These are phyloP conservation scores for Pythium guiyangense DNA, from an alignment of 352 stramenopile species.

Conservation along the genomic window DNA sequence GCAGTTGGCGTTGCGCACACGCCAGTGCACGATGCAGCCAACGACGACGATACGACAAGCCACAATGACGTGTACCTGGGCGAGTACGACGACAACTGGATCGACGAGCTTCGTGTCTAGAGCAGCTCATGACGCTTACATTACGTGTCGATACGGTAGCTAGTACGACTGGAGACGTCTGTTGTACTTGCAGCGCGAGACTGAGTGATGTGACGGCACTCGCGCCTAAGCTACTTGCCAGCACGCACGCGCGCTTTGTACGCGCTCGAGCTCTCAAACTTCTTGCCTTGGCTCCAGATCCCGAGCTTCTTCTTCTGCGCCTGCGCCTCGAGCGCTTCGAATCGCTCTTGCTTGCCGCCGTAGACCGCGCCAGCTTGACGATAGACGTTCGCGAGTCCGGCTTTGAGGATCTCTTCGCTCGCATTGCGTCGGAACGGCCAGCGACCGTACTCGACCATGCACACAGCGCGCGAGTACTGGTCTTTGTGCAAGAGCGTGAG, in stretches of 20 bases:
- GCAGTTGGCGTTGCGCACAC: conserved; percentile 15
- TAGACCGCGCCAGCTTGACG: conserved; percentile 79
- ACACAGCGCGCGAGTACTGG: conserved; percentile 81
- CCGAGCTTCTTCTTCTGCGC: conserved; percentile 59
- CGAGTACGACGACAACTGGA: conserved; percentile 14
- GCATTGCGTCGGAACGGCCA: conserved; percentile 80
- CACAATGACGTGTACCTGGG: conserved; percentile 3
- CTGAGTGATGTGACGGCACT: not conserved
- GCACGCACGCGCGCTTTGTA: conserved; percentile 75
- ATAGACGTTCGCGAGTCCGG: conserved; percentile 67
- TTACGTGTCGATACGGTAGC: not conserved
- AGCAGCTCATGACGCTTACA: not conserved
- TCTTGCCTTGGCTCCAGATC: conserved; percentile 76
- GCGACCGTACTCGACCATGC: conserved; percentile 71
- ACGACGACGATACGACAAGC: not conserved
- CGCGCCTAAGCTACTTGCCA: conserved; percentile 2
- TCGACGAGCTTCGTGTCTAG: conserved; percentile 11
- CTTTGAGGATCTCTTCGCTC: conserved; percentile 79
- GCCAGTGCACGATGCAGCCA: not conserved
- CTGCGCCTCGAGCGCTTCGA: conserved; percentile 61
- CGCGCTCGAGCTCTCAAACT: conserved; percentile 64
- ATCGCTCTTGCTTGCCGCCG: conserved; percentile 58
- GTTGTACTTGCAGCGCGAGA: not conserved
- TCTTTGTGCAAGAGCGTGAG: conserved; percentile 82
- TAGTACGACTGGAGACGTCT: not conserved